Conservation (phyloP, 495 filamentous ascomycete species). For the Aspergillus homomorphus region DNA sequence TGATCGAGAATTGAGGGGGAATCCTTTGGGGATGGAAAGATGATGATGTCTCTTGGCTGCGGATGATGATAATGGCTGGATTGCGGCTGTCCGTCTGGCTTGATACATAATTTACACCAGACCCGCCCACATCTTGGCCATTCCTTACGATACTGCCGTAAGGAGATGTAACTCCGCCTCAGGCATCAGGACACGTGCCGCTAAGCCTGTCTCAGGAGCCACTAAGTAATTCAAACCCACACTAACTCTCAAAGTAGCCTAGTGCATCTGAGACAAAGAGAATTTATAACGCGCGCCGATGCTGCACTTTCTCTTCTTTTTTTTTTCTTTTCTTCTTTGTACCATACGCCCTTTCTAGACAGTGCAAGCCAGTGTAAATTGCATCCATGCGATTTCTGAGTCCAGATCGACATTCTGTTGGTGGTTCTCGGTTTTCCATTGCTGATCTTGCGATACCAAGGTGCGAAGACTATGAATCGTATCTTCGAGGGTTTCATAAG, state of each 20-base stretch:
- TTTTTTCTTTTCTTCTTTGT: slow-evolving; percentile 39
- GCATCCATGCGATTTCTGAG: slow-evolving; percentile 41
- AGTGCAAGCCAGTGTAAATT: slow-evolving; percentile 73
- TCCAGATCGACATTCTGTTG: slow-evolving; percentile 67
- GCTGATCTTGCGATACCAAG: slow-evolving; percentile 78
- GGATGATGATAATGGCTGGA: too few relatives aligned
- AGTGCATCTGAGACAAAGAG: slow-evolving; percentile 2
- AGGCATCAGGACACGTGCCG: background rate
- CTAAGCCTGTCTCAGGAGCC: background rate
- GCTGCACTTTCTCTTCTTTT: slow-evolving; percentile 17
- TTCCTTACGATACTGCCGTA: background rate
- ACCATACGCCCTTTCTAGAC: slow-evolving; percentile 76
- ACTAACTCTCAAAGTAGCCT: background rate
- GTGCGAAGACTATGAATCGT: slow-evolving; percentile 68
- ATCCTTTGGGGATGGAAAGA: too few relatives aligned
- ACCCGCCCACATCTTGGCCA: background rate
- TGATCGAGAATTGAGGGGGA: too few relatives aligned
- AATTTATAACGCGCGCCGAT: slow-evolving; percentile 1
- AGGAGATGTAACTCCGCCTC: background rate
- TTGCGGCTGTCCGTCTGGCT: background rate
- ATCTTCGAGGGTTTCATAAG: slow-evolving; percentile 70
- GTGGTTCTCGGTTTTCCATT: slow-evolving; percentile 54
- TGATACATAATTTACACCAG: background rate
- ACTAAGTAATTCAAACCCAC: background rate
- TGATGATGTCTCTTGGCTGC: too few relatives aligned